Base-by-base conservation (phyloP, 2,329 filamentous ascomycete genomes). In the Talaromyces sp. region DNA sequence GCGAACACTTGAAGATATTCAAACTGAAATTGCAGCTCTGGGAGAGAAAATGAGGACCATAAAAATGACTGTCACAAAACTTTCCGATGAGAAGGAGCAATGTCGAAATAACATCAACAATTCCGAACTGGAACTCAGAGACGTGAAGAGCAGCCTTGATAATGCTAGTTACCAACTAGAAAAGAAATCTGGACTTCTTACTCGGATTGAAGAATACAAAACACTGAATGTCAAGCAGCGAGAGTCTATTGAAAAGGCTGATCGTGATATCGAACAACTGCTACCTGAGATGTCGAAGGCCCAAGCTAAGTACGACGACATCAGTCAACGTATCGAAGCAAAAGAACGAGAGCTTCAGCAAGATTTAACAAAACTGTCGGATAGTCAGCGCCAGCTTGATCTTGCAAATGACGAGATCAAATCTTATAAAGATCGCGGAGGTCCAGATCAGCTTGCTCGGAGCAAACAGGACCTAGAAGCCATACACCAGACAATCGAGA, bases 1-100 rank as follows among this genome's bases (percentile, higher is more conserved):
- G 14, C 85, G 90, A 63, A 90, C 89, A 31, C 83, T 91, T 7
- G 90, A 96, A 58, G 90, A 94, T 65, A 92, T 97, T 57, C 89
- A 94, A 67, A 87, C 90, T 57, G 85, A 92, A 54, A 85, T 92
- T 63, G 85, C 85, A 54, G 76, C 79, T 19, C 81, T 88, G 59
- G 83, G 83, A 21, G 90, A 92, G 62, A 85, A 90, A 69, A 82
- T 86, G 65, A 85, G 88, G 58, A 76, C 77, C 24, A 76, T 86
- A 29, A 91, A 90, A 69, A 80, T 80, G 48, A 83, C 80, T 50
- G 81, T 93, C 12, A 75, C 82, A 7, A 89, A 89, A 67, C 75
- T 95, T 32, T 84, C 82, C 0, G 78, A 76, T 12, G 90, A 94
- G 35, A 87, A 85, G 65, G 90, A 96, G 65, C 85, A 89, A 43